Conservation (phyloP, 225 moss, liverwort and hornwort species). For the Neckera pumila region DNA sequence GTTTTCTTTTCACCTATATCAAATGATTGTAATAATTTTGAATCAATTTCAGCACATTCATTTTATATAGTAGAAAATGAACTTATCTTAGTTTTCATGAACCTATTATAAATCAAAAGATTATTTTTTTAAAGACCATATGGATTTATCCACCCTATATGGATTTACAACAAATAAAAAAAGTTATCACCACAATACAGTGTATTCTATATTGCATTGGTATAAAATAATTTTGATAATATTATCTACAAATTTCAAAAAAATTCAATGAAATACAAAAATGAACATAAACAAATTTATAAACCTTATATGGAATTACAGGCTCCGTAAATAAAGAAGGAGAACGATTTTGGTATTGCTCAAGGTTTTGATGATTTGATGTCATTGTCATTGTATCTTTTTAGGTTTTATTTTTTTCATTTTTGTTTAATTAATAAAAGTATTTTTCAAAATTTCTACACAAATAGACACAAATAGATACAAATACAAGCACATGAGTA, state of each 20-base stretch:
- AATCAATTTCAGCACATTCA: not conserved
- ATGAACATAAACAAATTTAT: no score
- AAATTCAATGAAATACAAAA: not conserved
- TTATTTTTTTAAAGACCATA: not conserved
- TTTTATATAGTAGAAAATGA: not conserved
- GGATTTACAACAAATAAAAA: not conserved
- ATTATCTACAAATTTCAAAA: rapidly evolving
- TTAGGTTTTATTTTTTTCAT: not conserved
- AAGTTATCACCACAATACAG: not conserved
- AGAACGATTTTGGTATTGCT: not conserved
- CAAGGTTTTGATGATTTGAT: not conserved
- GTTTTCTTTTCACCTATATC: not conserved
- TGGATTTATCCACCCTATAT: not conserved
- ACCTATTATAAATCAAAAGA: not conserved
- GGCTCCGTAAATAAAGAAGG: not conserved
- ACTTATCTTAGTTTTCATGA: not conserved
- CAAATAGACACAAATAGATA: not conserved
- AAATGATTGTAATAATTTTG: not conserved
- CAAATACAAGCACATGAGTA: no score
- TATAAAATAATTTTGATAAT: not conserved
- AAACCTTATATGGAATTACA: not conserved
- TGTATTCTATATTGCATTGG: not conserved
- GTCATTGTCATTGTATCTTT: not conserved
- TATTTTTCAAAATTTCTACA: no score
- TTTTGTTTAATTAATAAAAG: not conserved